Conservation (phyloP, 139 green algal genomes). For the Chlamydomonas applanata region DNA sequence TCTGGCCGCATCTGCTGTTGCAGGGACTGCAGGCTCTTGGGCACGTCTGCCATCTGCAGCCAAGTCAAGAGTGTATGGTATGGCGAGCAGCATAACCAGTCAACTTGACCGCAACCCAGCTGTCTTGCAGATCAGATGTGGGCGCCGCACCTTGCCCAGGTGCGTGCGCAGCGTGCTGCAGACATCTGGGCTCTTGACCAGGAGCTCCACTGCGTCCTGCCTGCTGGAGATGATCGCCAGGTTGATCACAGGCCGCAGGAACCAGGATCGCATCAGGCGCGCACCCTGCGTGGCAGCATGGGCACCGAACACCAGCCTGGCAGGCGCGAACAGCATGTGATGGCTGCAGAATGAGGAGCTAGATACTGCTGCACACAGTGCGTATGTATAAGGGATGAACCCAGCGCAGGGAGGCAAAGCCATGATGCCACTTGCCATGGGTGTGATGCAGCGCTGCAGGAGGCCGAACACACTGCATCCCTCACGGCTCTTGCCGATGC, state of each 20-base stretch:
- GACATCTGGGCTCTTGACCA: constrained; percentile 48
- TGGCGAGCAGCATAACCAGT: too few relatives aligned
- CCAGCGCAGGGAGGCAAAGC: not conserved
- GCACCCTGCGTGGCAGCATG: constrained; percentile 33
- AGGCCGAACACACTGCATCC: constrained; percentile 83
- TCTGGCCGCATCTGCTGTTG: constrained; percentile 47
- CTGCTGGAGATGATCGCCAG: constrained; percentile 61
- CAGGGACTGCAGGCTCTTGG: constrained; percentile 48
- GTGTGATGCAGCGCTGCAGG: constrained; percentile 67
- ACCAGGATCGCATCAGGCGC: constrained; percentile 72
- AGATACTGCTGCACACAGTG: not conserved
- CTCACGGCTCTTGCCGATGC: constrained; percentile 85
- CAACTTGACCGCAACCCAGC: too few relatives aligned
- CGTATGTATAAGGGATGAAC: not conserved
- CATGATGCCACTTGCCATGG: constrained; percentile 45
- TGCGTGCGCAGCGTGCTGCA: not conserved
- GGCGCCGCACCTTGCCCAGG: constrained; percentile 2
- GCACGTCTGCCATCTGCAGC: constrained; percentile 57
- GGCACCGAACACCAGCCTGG: too few relatives aligned
- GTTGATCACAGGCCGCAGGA: constrained; percentile 77
- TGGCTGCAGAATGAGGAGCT: too few relatives aligned
- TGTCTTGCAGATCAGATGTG: not conserved
- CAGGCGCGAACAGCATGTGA: too few relatives aligned
- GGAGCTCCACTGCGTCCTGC: constrained; percentile 59
- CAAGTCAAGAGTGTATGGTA: too few relatives aligned